Base-by-base conservation (phyloP, 768 basidiomycete genomes). In the Suillus brevipes region DNA sequence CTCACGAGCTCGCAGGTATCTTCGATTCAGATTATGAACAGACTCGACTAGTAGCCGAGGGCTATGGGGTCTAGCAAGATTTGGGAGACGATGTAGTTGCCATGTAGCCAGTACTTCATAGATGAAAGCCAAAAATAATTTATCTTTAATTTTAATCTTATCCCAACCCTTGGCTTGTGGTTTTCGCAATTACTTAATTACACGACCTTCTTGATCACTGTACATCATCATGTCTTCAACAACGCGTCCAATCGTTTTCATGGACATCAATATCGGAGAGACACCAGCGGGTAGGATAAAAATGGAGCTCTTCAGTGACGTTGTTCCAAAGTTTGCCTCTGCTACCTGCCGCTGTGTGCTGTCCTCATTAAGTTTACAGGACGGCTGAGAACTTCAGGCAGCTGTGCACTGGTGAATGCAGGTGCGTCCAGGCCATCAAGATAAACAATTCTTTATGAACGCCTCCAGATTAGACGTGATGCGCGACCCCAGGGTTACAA, bases 381-480 rank as follows among this genome's bases (percentile, higher is more conserved):
- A 99, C 97, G 3, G 95, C 95, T 9, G 97, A 99, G 79, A 99
- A 99, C 81, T 99, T 99, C 73, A 84, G 97, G 66, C 97, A 99
- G 72, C 81, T 99, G 34, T 99, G 97, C 74, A 98, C 96, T 2
- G 97, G 97, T n/a, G 97, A 99, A 79, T 92, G 87, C 78, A 85
- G 94, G 92, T 95, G 72, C 60, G 82, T 67, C 16, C 34, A 47
- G 63, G 42, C 47, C 45, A 23, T 31, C 2, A 40, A 55, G 14
- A 16, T 16, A 20, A 43, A 66, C 55, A 65, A 65, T 64, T 62
- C 67, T 55, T 55, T 55, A 52, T 67, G 60, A 67, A 71, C 68
- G 53, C 50, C 34, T 23, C 61, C 62, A 4, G 65, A 40, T 28
- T 71, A 71, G 70, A 65, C 70, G 70, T 60, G 93, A 95, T 69